These are phyloP conservation scores for Planoprotostelium fungivorum DNA, from an alignment of 78 protist species.

Conservation along the genomic window DNA sequence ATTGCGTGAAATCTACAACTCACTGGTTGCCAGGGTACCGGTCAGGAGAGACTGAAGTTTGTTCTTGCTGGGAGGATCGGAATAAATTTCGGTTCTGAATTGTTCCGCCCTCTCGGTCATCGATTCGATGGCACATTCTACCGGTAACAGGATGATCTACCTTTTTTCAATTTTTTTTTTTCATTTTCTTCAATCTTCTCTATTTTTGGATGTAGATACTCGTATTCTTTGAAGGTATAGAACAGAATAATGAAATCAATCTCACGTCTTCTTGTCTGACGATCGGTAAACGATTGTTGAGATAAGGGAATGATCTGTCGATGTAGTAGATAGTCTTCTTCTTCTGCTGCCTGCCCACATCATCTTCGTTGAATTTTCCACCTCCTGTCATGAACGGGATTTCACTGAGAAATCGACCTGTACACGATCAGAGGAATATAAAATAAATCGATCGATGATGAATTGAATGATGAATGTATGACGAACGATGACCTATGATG, in stretches of 20 bases:
- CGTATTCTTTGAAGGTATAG: too few relatives aligned
- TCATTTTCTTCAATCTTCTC: not conserved
- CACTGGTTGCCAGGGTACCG: not conserved
- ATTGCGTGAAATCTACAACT: not conserved
- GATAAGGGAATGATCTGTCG: conserved; percentile 51
- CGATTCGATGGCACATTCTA: conserved; percentile 43
- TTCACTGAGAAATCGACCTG: not conserved
- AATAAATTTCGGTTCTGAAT: conserved; percentile 25
- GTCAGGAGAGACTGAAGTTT: conserved; percentile 17
- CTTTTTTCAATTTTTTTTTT: conserved; percentile 2
- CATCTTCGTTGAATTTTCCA: not conserved
- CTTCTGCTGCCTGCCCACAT: not conserved
- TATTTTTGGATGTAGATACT: too few relatives aligned
- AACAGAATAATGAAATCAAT: too few relatives aligned
- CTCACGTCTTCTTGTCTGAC: conserved; percentile 26
- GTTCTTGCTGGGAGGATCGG: conserved; percentile 22
- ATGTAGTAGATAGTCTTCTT: conserved; percentile 24
- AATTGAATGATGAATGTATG: too few relatives aligned
- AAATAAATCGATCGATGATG: too few relatives aligned
- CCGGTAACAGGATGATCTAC: conserved; percentile 36
- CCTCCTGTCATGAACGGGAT: not conserved
- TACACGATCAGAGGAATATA: not conserved
- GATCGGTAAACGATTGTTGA: conserved; percentile 38
- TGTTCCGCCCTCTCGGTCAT: conserved; percentile 21
- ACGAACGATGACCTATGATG: too few relatives aligned